These are phyloP conservation scores for Colletotrichum trifolii DNA, from an alignment of 2,329 filamentous ascomycete genomes.

Conservation along the genomic window DNA sequence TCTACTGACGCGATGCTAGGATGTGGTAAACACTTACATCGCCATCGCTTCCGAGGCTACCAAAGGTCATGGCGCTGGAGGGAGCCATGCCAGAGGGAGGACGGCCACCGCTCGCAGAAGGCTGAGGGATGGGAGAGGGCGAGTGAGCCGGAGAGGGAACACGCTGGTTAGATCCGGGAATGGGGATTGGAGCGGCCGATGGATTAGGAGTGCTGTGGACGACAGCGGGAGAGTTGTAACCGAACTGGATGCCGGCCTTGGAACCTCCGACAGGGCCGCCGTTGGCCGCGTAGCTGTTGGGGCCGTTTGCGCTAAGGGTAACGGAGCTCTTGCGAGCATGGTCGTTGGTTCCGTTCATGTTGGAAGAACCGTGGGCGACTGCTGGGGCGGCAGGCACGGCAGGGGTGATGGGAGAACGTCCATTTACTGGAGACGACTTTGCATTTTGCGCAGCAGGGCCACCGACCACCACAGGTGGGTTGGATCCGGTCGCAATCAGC, in stretches of 20 bases:
- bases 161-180: conserved; percentile 72
- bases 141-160: conserved; percentile 87
- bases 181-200: conserved; percentile 67
- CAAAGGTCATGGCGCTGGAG: conserved; percentile 79
- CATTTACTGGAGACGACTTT: conserved; percentile 82
- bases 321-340: conserved; percentile 90
- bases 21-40: conserved; percentile 70
- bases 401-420: conserved; percentile 77
- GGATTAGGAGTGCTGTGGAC: conserved; percentile 75
- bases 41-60: conserved; percentile 83
- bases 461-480: conserved; percentile 66
- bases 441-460: conserved; percentile 65
- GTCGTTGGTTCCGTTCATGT: conserved; percentile 77
- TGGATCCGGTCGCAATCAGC: conserved; percentile 69
- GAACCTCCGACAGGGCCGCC: conserved; percentile 70
- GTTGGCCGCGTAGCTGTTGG: conserved; percentile 81
- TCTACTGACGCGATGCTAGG: not conserved
- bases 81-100: conserved; percentile 82
- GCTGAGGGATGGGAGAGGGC: conserved; percentile 92
- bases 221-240: conserved; percentile 77
- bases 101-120: conserved; percentile 84
- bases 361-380: conserved; percentile 69
- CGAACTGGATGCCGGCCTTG: conserved; percentile 82
- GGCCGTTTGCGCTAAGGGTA: conserved; percentile 87
- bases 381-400: conserved; percentile 72